Evolutionary conservation across 2,329 filamentous ascomycete species (phyloP).

Genomic region (Paracamarosporium sp.): DNA sequence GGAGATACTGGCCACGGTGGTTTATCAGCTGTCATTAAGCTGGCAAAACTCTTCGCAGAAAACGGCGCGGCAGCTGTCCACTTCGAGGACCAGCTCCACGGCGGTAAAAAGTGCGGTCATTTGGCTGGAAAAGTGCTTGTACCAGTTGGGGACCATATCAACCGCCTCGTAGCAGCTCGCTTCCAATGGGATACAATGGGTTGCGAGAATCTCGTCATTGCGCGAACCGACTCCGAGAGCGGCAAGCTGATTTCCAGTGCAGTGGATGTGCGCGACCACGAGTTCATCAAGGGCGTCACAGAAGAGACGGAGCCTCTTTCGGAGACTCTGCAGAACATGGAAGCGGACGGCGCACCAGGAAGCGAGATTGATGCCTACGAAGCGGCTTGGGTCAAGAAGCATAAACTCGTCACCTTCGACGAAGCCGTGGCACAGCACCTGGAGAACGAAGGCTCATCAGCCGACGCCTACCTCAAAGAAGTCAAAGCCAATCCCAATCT

Average conservation of each 20-base stretch:
- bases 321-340: conserved; percentile 90
- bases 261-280: conserved; percentile 93
- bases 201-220: conserved; percentile 91
- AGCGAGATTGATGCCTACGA: conserved; percentile 87
- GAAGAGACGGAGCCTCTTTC: conserved; percentile 82
- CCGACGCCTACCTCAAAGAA: conserved; percentile 71
- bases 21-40: conserved; percentile 88
- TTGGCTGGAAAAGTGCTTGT: conserved; percentile 95
- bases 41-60: conserved; percentile 96
- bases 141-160: conserved; percentile 93
- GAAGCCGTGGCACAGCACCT: conserved; percentile 85
- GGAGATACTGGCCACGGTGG: conserved; percentile 96
- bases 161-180: conserved; percentile 85
- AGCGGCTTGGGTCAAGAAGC: conserved; percentile 83
- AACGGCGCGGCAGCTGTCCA: conserved; percentile 96
- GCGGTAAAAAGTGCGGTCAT: conserved; percentile 98
- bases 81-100: conserved; percentile 97
- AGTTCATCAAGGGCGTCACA: conserved; percentile 90
- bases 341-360: conserved; percentile 76
- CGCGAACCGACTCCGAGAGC: conserved; percentile 93
- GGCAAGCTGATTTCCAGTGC: conserved; percentile 89
- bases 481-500: conserved; percentile 72
- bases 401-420: conserved; percentile 88
- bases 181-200: conserved; percentile 99
- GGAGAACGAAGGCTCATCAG: conserved; percentile 67